Conservation (phyloP, 176 grass and related monocot species). For the Elymus sibiricus region DNA sequence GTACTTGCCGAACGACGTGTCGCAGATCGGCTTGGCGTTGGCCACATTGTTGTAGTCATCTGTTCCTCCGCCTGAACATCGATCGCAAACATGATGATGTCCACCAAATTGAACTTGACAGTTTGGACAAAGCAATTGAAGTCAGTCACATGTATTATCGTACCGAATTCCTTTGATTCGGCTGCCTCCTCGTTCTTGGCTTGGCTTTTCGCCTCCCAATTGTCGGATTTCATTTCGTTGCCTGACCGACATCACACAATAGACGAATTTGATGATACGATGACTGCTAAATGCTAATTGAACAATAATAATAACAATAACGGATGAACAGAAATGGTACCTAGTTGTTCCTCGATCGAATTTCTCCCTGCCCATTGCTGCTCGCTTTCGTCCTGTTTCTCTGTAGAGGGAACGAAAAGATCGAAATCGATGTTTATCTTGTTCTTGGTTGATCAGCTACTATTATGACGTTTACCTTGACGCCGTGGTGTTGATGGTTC, state of each 20-base stretch:
- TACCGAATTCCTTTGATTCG: constrained; percentile 26
- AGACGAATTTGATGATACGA: background rate
- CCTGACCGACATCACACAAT: background rate
- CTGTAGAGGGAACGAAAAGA: background rate
- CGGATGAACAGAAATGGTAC: background rate
- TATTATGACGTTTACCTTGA: constrained; percentile 13
- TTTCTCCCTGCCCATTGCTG: constrained; percentile 4
- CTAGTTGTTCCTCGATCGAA: constrained; percentile 24
- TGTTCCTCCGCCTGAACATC: constrained; percentile 32
- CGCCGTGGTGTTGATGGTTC: background rate
- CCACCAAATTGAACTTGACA: background rate
- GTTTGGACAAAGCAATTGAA: background rate
- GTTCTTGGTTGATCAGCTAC: background rate
- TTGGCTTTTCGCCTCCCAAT: constrained; percentile 5
- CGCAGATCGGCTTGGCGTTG: constrained; percentile 39
- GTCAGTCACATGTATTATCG: background rate
- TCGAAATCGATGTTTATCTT: background rate
- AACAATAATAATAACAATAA: background rate
- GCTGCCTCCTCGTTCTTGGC: background rate
- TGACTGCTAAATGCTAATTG: background rate
- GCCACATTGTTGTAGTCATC: constrained; percentile 33
- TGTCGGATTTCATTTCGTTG: constrained; percentile 13
- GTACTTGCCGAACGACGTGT: constrained; percentile 51
- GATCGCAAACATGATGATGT: background rate
- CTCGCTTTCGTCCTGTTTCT: background rate